Conservation (phyloP, 73 alveolate genomes). For the Tetrahymena malaccensis region DNA sequence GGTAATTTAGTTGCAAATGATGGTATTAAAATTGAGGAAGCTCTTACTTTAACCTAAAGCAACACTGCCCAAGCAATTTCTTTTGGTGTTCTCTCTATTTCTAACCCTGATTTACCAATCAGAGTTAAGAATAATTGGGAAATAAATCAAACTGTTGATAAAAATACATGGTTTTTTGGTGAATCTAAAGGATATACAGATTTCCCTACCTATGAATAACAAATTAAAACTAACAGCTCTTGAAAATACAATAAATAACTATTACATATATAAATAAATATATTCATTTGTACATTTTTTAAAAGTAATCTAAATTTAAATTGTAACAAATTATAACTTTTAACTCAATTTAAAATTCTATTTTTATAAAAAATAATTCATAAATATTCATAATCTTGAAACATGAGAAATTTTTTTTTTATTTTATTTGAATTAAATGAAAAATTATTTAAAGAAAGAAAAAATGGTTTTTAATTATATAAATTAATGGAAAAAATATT, state of each 20-base stretch:
- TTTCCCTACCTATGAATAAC: constrained; percentile 1
- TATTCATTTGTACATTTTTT: no score
- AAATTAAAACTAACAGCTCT: neutral
- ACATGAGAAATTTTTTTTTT: no score
- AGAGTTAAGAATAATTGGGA: constrained; percentile 11
- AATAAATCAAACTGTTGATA: constrained; percentile 16
- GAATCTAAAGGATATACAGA: constrained; percentile 21
- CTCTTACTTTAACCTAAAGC: neutral
- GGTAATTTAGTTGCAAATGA: constrained; percentile 15
- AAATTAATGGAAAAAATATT: no score
- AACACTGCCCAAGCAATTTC: neutral
- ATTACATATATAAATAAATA: no score
- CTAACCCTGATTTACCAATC: constrained; percentile 19
- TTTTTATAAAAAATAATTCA: no score
- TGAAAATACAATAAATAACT: neutral
- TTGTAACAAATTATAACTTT: no score
- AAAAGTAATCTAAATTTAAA: no score
- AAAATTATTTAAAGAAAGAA: no score
- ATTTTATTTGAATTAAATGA: no score
- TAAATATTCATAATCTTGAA: no score
- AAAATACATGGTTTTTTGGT: constrained; percentile 13
- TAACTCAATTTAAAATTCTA: no score
- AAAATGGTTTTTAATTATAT: no score
- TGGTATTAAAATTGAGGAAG: constrained; percentile 5
- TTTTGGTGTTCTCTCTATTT: constrained; percentile 28